These are phyloP conservation scores for Aspergillus hancockii DNA, from an alignment of 495 filamentous ascomycete species.

Conservation along the genomic window DNA sequence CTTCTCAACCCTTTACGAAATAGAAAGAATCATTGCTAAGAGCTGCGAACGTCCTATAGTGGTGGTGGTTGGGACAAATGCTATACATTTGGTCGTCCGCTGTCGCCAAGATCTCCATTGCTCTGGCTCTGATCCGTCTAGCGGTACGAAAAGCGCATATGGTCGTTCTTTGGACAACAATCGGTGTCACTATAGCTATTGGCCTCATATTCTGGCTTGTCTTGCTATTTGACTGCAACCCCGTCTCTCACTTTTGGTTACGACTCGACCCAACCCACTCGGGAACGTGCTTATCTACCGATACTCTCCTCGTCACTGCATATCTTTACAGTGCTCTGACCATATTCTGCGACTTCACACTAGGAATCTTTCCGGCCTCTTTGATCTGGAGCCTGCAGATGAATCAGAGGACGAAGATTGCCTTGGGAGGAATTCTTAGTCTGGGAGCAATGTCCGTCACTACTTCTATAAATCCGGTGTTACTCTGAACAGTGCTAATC, in stretches of 20 bases:
- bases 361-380: conserved; percentile 4
- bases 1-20: not conserved
- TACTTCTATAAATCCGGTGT: not conserved
- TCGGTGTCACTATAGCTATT: not conserved
- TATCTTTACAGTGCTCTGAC: conserved; percentile 9
- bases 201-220: conserved; percentile 8
- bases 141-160: conserved; percentile 4
- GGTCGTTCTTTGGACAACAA: conserved; percentile 3
- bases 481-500: no score
- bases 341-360: conserved; percentile 7
- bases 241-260: conserved; percentile 8
- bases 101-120: conserved; percentile 11
- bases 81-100: conserved; percentile 6
- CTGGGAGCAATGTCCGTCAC: conserved; percentile 10
- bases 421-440: conserved; percentile 10
- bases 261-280: not conserved
- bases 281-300: conserved; percentile 1
- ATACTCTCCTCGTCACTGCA: not conserved
- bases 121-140: conserved; percentile 8
- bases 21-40: not conserved
- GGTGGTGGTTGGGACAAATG: conserved; percentile 14
- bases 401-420: conserved; percentile 5
- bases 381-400: conserved; percentile 14
- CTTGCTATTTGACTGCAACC: conserved; percentile 9
- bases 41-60: conserved; percentile 8